A percentile compares a stretch with the other conserved stretches of the same genome.
Conservation (phyloP, 176 grass and related monocot species). For the Neostapfia colusana region DNA sequence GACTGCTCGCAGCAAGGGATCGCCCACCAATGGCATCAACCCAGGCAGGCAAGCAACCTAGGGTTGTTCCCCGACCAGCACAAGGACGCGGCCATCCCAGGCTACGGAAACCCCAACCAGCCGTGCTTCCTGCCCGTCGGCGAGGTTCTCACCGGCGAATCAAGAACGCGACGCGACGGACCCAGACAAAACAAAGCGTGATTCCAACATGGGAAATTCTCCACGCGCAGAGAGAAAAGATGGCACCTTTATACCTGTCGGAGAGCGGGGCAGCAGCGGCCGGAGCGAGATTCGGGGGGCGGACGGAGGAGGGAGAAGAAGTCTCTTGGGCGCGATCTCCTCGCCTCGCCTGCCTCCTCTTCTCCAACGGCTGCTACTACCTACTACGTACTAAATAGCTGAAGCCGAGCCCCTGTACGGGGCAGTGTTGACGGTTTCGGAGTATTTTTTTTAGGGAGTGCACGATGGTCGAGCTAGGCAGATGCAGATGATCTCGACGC, state of each 20-base stretch:
- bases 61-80: background rate
- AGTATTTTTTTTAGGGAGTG: too few species aligned
- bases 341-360: background rate
- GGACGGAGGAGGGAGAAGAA: background rate
- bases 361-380: background rate
- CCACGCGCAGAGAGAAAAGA: background rate
- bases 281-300: background rate
- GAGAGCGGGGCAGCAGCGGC: background rate
- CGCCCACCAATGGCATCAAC: background rate
- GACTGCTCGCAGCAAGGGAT: background rate
- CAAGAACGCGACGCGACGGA: background rate
- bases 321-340: background rate
- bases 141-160: background rate
- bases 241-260: constrained; percentile 14
- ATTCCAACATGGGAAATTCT: background rate
- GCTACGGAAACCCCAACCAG: background rate
- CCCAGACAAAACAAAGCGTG: background rate
- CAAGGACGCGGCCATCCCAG: background rate
- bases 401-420: background rate
- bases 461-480: background rate
- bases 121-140: background rate
- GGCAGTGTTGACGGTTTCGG: too few species aligned
- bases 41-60: background rate
- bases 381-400: background rate
- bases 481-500: background rate